Conservation (phyloP, 2,329 filamentous ascomycete genomes). For the Cercospora sesami region DNA sequence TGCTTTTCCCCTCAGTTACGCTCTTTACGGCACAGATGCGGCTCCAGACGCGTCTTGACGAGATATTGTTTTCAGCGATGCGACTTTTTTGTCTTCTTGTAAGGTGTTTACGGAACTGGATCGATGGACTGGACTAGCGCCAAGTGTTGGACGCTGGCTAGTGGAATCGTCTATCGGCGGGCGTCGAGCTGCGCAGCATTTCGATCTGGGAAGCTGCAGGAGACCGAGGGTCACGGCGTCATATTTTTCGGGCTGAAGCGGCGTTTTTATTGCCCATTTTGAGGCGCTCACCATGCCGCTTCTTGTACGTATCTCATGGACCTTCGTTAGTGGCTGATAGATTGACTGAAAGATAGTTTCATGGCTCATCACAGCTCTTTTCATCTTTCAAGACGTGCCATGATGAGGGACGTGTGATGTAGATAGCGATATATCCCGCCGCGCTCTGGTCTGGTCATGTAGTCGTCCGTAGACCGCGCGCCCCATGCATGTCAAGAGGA, state of each 20-base stretch:
- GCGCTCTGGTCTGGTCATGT: not conserved
- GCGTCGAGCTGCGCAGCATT: slow-evolving; percentile 17
- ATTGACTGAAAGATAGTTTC: slow-evolving; percentile 39
- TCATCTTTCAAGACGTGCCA: slow-evolving; percentile 27
- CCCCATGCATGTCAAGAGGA: slow-evolving; percentile 32
- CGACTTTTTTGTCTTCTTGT: slow-evolving; percentile 29
- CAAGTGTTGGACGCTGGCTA: slow-evolving; percentile 35
- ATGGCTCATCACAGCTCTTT: slow-evolving; percentile 26
- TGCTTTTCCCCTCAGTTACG: slow-evolving; percentile 7
- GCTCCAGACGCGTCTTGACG: slow-evolving; percentile 18
- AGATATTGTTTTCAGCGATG: slow-evolving; percentile 24
- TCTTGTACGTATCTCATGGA: slow-evolving; percentile 39
- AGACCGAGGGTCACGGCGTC: slow-evolving; percentile 18
- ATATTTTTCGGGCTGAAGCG: slow-evolving; percentile 13
- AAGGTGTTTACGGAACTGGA: slow-evolving; percentile 32
- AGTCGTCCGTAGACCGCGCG: slow-evolving; percentile 8
- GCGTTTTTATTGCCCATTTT: slow-evolving; percentile 18
- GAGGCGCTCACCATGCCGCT: slow-evolving; percentile 30
- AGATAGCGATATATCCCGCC: slow-evolving; percentile 14
- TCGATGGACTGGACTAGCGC: slow-evolving; percentile 28
- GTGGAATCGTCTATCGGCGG: slow-evolving; percentile 28
- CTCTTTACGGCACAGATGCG: slow-evolving; percentile 23
- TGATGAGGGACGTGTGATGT: slow-evolving; percentile 30
- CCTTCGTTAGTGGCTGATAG: slow-evolving; percentile 38
- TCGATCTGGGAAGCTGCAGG: slow-evolving; percentile 7